Evolutionary conservation across 768 basidiomycete genomes (phyloP).

Genomic region (Kwoniella heveanensis): DNA sequence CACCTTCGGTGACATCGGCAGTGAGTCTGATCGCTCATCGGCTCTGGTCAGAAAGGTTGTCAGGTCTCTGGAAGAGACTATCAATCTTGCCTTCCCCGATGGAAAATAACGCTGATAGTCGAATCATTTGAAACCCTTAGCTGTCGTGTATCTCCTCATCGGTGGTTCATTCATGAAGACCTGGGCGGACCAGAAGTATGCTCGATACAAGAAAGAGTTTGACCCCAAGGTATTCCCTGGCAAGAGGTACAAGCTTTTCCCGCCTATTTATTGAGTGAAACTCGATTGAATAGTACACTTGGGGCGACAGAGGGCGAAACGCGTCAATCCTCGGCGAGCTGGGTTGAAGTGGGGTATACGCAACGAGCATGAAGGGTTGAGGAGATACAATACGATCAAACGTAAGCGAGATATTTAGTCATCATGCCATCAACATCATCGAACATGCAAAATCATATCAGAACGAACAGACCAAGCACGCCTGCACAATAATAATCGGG

Average conservation of each 20-base stretch:
- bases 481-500: no score
- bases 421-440: neutral
- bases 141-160: constrained; percentile 65
- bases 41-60: no score
- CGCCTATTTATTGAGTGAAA: constrained; percentile 33
- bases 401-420: neutral
- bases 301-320: no score
- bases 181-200: constrained; percentile 93
- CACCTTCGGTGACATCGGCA: constrained; percentile 65
- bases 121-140: constrained; percentile 31
- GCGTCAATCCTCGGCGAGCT: no score
- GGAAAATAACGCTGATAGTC: constrained; percentile 8
- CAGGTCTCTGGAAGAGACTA: no score
- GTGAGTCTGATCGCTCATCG: no score
- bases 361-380: neutral
- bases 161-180: constrained; percentile 69
- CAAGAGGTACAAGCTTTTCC: constrained; percentile 49
- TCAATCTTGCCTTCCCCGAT: no score
- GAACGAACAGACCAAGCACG: no score
- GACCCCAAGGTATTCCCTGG: constrained; percentile 75
- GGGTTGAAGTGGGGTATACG: no score
- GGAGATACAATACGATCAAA: neutral
- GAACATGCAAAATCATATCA: neutral
- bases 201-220: constrained; percentile 87
- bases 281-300: neutral